These are phyloP conservation scores for Beta vulgaris DNA, from an alignment of 148 eudicot species.

Conservation along the genomic window DNA sequence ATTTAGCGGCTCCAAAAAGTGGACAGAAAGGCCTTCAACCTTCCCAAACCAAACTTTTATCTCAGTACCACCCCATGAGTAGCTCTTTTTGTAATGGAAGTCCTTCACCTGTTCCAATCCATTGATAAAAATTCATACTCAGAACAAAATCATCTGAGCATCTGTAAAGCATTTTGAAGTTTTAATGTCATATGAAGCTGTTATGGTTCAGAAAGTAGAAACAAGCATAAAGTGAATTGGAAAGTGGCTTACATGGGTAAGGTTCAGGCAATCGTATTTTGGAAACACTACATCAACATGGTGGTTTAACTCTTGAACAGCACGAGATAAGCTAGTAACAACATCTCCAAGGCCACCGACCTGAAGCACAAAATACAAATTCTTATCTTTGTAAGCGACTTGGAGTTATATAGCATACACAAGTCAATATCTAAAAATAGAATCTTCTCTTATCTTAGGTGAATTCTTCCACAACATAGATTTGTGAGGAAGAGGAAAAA, in stretches of 20 bases:
- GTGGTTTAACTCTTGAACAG: slow-evolving; percentile 93
- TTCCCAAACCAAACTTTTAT: slow-evolving; percentile 96
- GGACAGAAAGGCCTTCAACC: slow-evolving; percentile 91
- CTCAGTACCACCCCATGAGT: slow-evolving; percentile 83
- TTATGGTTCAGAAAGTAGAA: slow-evolving; percentile 2
- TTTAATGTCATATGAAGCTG: slow-evolving; percentile 11
- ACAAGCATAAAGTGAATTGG: neutral
- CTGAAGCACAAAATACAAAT: slow-evolving; percentile 39
- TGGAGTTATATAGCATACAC: slow-evolving; percentile 4
- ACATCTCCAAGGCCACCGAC: slow-evolving; percentile 99
- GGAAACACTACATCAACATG: slow-evolving; percentile 83
- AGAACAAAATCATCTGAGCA: neutral
- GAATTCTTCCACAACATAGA: neutral
- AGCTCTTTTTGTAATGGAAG: slow-evolving; percentile 71
- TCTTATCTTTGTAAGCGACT: neutral
- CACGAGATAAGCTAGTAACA: slow-evolving; percentile 96
- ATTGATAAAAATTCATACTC: neutral
- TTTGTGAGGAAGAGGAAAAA: neutral
- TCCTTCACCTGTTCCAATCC: slow-evolving; percentile 68
- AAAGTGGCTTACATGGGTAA: slow-evolving; percentile 64
- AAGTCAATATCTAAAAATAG: neutral
- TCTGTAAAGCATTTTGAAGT: neutral
- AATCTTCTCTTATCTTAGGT: neutral
- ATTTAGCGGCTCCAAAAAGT: slow-evolving; percentile 93
- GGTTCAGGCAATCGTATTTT: slow-evolving; percentile 86